A percentile compares a stretch with the other conserved stretches of the same genome.
phyloP scores from a whole-genome alignment of 257 asterid genomes.

The Cynanchum wilfordii region DNA sequence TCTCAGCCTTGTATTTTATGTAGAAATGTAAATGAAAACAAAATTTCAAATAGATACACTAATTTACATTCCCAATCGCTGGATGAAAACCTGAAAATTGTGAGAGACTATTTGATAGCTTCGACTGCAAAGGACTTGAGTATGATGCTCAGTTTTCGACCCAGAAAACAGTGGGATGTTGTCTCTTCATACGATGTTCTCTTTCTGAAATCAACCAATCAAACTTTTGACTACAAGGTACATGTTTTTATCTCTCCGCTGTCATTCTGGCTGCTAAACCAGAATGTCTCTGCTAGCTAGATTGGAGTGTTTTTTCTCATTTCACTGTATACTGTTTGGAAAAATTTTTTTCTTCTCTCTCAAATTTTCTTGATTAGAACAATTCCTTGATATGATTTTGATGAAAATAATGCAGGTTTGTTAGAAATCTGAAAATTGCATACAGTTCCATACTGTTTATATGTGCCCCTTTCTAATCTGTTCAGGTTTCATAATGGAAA shows the following conservation, averaged over 20 bases:
- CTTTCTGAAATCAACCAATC: conserved; percentile 60
- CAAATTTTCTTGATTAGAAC: neutral
- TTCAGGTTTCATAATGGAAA: neutral
- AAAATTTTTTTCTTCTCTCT: neutral
- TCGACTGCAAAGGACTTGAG: conserved; percentile 97
- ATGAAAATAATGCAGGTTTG: neutral
- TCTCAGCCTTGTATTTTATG: conserved; percentile 71
- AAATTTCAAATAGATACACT: conserved; percentile 39
- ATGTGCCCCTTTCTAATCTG: neutral
- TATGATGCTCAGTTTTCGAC: conserved; percentile 76
- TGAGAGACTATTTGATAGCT: conserved; percentile 79
- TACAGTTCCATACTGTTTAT: neutral
- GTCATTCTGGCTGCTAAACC: conserved; percentile 2
- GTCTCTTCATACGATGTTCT: conserved; percentile 45
- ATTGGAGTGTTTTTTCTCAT: neutral
- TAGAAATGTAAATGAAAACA: conserved; percentile 31
- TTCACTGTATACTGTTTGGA: neutral
- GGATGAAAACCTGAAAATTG: conserved; percentile 59
- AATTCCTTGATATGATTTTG: neutral
- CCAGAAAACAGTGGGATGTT: conserved; percentile 36
- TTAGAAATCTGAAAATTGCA: neutral
- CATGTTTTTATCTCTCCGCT: conserved; percentile 11
- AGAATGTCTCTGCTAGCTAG: neutral
- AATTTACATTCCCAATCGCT: conserved; percentile 54
- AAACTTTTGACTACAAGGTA: conserved; percentile 84